Base-by-base conservation (phyloP, 2,329 filamentous ascomycete species). In the Cercospora sesami region DNA sequence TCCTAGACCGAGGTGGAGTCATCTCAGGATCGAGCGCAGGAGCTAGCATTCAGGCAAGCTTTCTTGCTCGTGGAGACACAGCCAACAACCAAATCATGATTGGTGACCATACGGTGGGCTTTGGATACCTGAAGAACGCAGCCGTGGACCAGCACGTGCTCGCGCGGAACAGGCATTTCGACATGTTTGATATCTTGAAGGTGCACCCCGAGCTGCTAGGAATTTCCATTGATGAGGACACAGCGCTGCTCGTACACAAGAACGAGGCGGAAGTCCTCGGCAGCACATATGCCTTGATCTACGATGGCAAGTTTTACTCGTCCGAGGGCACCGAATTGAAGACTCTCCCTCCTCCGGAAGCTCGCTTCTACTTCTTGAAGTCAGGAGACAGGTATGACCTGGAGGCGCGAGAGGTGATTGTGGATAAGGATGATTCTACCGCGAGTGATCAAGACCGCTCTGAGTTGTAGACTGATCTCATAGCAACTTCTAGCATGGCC, bases 91-190 rank as follows among this genome's bases (percentile, higher is more conserved):
- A 71, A 7, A 30, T 73, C 33, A 69, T 73, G 68, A 68, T 73
- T 21, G 72, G 72, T 14, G 71, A 73, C 55, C 72, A 71, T 31
- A 71, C 65, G 1, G 65, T 71, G 23, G 71, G 72, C 28, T 73
- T 73, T 31, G 72, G 72, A 18, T 73, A 73, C 42, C 51, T 73
- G 21, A 68, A 69, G 26, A 68, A 73, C 26, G 51, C 71, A 4
- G 69, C 72, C 2, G 69, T 73, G 18, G 72, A 73, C 55, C 72
- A 73, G 65, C 72, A 72, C 64, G 71, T 73, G 8, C 67, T 73
- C 3, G 71, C 71, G 3, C 62, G 72, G 31, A 73, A 73, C 42
- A 62, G 72, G 21, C 71, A 72, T 39, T 71, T 71, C 48, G 69
- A 73, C 48, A 67, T 72, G 66, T 69, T 71, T 33, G 69, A 71